Conservation (phyloP, 768 basidiomycete species). For the Boletus barrowsii region DNA sequence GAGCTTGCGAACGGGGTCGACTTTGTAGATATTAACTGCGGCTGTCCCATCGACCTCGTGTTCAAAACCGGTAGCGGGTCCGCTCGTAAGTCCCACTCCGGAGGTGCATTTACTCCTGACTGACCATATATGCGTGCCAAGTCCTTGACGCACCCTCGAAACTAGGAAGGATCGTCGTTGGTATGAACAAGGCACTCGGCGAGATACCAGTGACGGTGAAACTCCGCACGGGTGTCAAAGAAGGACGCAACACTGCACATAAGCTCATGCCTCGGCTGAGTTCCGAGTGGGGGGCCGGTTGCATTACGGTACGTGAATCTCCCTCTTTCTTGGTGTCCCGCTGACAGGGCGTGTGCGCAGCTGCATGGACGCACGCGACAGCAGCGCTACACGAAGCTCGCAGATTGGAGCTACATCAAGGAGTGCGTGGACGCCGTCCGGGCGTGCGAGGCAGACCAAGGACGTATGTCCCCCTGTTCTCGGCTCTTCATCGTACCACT, state of each 20-base stretch:
- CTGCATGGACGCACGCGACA: conserved; percentile 95
- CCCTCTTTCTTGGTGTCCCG: background rate
- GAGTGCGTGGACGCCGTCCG: conserved; percentile 82
- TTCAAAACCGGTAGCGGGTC: conserved; percentile 90
- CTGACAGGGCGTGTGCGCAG: conserved; percentile 38
- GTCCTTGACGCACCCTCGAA: conserved; percentile 82
- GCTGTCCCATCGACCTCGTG: conserved; percentile 96
- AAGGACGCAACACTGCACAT: conserved; percentile 81
- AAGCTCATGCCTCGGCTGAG: conserved; percentile 83
- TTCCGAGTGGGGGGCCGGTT: conserved; percentile 45
- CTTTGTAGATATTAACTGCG: conserved; percentile 94
- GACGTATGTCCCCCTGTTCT: conserved; percentile 43
- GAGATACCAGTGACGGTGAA: conserved; percentile 91
- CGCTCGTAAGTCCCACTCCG: conserved; percentile 58
- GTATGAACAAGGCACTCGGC: conserved; percentile 89
- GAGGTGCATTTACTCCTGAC: background rate
- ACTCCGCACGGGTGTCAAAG: conserved; percentile 90
- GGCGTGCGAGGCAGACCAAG: conserved; percentile 64
- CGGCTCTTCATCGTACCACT: background rate
- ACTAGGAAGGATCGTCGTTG: conserved; percentile 81
- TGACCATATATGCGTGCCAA: conserved; percentile 25
- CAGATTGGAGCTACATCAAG: conserved; percentile 95
- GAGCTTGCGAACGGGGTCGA: conserved; percentile 69
- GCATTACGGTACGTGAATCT: conserved; percentile 37
- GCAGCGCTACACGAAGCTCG: conserved; percentile 88